Base-by-base conservation (phyloP, 495 filamentous ascomycete species). In the Cercophora sp. region DNA sequence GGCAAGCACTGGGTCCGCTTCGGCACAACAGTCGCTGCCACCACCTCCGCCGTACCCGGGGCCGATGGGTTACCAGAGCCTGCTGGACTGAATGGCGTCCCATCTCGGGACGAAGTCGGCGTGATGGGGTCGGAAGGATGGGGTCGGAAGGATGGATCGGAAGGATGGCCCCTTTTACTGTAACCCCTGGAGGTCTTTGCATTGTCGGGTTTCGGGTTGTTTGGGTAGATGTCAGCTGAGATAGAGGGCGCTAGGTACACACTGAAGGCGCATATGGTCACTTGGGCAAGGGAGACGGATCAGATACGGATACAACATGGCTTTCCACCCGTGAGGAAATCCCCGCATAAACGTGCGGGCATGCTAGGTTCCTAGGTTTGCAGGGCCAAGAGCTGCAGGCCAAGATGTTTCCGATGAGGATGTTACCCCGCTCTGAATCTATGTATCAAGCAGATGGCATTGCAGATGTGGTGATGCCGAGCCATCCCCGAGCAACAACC, bases 381-480 rank as follows among this genome's bases (percentile, higher is more conserved):
- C n/a, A n/a, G n/a, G n/a, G 48, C 48, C 34, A 40, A 39, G 47
- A 50, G 20, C 34, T 50, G 47, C 47, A 50, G 18, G 47, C 47
- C 48, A 51, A 51, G 48, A n/a, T 24, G 46, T 23, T 20, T 16
- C 15, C 26, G 8, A 15, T 41, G 35, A 15, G 11, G 32, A 8
- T 44, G 13, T 26, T 52, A 46, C 48, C 54, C 48, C 48, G 54
- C 50, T 57, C 24, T 37, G 18, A n/a, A 15, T 20, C 35, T 15
- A 18, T n/a, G 15, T 22, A 16, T 34, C 22, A 25, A 23, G 20
- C 36, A 31, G 2, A n/a, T n/a, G n/a, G n/a, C n/a, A n/a, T n/a
- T n/a, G n/a, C n/a, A n/a, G n/a, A n/a, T n/a, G n/a, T 24, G 23
- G 16, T 9, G 51, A 61, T 64, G 39, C 61, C 61, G 61, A 64